Base-by-base conservation (phyloP, 306 rosid species). In the Amphicarpaea edgeworthii region DNA sequence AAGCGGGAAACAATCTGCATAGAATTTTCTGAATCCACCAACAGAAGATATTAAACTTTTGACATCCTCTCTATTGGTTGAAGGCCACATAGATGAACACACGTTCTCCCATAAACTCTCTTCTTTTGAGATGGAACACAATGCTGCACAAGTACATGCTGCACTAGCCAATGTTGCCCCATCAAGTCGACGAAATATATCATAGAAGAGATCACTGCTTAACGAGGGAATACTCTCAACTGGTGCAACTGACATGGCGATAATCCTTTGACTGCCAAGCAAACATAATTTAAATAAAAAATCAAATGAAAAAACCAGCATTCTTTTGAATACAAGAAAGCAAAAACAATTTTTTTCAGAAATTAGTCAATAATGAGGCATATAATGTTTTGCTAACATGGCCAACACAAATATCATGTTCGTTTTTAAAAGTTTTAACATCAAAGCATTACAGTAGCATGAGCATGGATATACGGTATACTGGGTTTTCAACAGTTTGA, bases 1-100 rank as follows among this genome's bases (percentile, higher is more conserved):
- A 64, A 89, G 92, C 1, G 97, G 93, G 72, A 88, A 91, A 76
- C 97, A 89, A 72, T 91, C 93, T 26, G 93, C 93, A 83, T 91
- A 89, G 77, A 88, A 89, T 75, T 89, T 89, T 74, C 97, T 79
- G 89, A 89, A 91, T 51, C 93, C 93, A 28, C 97, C 92, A 16
- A 91, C 78, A 15, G 88, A 87, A 32, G 87, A 77, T 47, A 91
- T 91, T 40, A 89, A 82, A 69, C 73, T 77, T 77, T 84, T 91
- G 76, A 91, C 97, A 46, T 91, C 93, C 54, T 87, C 92, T 80
- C 90, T 82, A 62, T 84, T 65, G 59, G 97, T 91, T 4, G 93
- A 89, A 83, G 97, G 93, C 93, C 93, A 89, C 90, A 84, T 81
- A 45, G 92, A 81, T 49, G 97, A 80, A 73, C 97, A 89, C 3